Conservation (phyloP, 2,329 filamentous ascomycete species). For the Sporothrix mexicana region DNA sequence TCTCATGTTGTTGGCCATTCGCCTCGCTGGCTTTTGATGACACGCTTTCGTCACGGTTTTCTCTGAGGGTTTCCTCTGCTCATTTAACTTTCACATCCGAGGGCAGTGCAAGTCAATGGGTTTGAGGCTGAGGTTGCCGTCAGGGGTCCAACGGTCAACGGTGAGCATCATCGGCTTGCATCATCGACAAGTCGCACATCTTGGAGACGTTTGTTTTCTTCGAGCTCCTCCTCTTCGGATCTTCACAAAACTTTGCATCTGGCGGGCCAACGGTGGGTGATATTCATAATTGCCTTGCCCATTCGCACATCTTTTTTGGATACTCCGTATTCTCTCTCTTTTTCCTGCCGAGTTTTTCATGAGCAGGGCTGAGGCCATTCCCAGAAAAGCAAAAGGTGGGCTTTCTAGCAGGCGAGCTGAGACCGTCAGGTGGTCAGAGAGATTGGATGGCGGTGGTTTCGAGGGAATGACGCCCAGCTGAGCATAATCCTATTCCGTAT, state of each 20-base stretch:
- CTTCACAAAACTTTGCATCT: slow-evolving; percentile 7
- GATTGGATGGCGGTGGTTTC: slow-evolving; percentile 21
- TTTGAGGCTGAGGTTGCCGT: not conserved
- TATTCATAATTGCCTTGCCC: not conserved
- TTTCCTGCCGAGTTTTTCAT: slow-evolving; percentile 7
- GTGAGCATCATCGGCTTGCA: not conserved
- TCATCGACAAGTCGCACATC: not conserved
- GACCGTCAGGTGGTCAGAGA: slow-evolving; percentile 18
- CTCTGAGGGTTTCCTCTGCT: not conserved
- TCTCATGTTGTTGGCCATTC: not conserved
- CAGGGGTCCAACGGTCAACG: not conserved
- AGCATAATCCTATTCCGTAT: not conserved
- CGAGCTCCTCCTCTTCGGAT: not conserved
- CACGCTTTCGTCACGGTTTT: not conserved
- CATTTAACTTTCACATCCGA: slow-evolving; percentile 10
- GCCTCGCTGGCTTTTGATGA: not conserved
- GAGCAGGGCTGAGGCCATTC: slow-evolving; percentile 25
- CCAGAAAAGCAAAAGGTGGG: slow-evolving; percentile 24
- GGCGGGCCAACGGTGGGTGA: slow-evolving; percentile 18
- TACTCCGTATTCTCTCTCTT: no score
- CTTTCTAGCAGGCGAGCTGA: slow-evolving; percentile 19
- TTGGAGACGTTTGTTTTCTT: not conserved
- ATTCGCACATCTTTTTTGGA: not conserved
- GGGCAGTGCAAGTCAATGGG: not conserved
- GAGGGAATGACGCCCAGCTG: not conserved